Conservation (phyloP, 1,139 yeast genomes). For the Yamadazyma friedrichii region DNA sequence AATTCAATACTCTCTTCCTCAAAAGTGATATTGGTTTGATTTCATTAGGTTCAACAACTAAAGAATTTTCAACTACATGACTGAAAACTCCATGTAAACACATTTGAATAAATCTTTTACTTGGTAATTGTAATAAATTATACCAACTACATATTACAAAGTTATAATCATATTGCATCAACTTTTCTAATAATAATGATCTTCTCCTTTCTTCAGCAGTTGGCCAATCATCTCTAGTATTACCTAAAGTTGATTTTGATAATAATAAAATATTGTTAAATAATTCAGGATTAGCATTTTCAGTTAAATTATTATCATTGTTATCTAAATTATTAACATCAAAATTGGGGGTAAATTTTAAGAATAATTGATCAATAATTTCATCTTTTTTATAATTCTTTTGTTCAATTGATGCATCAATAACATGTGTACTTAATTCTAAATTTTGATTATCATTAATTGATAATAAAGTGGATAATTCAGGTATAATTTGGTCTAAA, state of each 20-base stretch:
- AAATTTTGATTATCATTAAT: slow-evolving; percentile 53
- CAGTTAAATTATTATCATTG: slow-evolving; percentile 24
- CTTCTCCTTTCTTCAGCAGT: slow-evolving; percentile 87
- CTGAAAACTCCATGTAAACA: slow-evolving; percentile 87
- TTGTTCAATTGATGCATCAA: slow-evolving; percentile 64
- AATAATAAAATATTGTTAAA: slow-evolving; percentile 65
- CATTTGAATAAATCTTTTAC: slow-evolving; percentile 62
- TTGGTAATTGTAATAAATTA: slow-evolving; percentile 58
- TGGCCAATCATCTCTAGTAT: slow-evolving; percentile 86
- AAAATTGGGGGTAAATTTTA: slow-evolving; percentile 56
- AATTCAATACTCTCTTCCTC: slow-evolving; percentile 69
- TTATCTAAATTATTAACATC: slow-evolving; percentile 23
- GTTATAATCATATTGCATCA: slow-evolving; percentile 62
- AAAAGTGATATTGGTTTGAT: slow-evolving; percentile 53
- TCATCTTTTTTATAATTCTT: slow-evolving; percentile 65
- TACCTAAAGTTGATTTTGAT: slow-evolving; percentile 71
- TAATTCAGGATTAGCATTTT: slow-evolving; percentile 36
- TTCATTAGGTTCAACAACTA: slow-evolving; percentile 38
- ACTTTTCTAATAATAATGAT: slow-evolving; percentile 67
- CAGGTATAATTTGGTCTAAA: slow-evolving; percentile 69
- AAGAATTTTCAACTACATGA: slow-evolving; percentile 70
- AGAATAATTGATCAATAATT: slow-evolving; percentile 57
- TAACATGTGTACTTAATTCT: slow-evolving; percentile 65
- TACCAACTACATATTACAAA: slow-evolving; percentile 60
- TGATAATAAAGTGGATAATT: slow-evolving; percentile 58